Percentiles rank a stretch among this genome's conserved stretches.
Conservation (phyloP, 83 land plant genomes). For the Picea abies region DNA sequence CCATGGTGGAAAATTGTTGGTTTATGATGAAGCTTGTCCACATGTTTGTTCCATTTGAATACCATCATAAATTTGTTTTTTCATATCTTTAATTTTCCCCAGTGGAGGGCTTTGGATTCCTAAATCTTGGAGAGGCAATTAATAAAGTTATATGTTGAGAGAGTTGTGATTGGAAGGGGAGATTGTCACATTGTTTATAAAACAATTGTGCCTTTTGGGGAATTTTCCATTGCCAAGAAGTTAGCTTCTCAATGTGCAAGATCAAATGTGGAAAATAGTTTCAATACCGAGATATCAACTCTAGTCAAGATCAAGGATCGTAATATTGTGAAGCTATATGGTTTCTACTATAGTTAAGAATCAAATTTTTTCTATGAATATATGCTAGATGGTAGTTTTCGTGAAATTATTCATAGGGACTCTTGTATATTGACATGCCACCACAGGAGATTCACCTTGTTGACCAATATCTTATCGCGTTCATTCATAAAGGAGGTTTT, state of each 20-base stretch:
- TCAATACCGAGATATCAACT: conserved; percentile 62
- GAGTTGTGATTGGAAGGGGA: conserved; percentile 55
- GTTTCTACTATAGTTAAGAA: conserved; percentile 20
- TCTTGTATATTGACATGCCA: no score
- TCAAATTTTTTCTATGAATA: no score
- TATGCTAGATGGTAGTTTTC: no score
- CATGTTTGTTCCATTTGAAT: conserved; percentile 24
- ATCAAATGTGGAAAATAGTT: conserved; percentile 33
- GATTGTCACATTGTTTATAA: conserved; percentile 70
- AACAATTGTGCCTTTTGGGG: conserved; percentile 31
- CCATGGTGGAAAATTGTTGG: conserved; percentile 30
- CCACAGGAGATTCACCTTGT: no score
- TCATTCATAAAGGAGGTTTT: no score
- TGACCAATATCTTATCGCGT: no score
- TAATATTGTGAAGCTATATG: conserved; percentile 65
- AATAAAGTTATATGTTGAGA: conserved; percentile 35
- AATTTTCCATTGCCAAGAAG: no score
- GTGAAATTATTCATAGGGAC: no score
- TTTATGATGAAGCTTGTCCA: conserved; percentile 18
- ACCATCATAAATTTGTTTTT: conserved; percentile 19
- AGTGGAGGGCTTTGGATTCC: conserved; percentile 44
- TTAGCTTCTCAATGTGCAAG: no score
- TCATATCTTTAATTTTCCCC: conserved; percentile 29
- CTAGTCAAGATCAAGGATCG: conserved; percentile 65
- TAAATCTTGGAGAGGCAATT: conserved; percentile 56